Percentiles rank a stretch among this genome's conserved stretches.
phyloP scores from a whole-genome alignment of 768 basidiomycete species.

The Amanita fuliginea region DNA sequence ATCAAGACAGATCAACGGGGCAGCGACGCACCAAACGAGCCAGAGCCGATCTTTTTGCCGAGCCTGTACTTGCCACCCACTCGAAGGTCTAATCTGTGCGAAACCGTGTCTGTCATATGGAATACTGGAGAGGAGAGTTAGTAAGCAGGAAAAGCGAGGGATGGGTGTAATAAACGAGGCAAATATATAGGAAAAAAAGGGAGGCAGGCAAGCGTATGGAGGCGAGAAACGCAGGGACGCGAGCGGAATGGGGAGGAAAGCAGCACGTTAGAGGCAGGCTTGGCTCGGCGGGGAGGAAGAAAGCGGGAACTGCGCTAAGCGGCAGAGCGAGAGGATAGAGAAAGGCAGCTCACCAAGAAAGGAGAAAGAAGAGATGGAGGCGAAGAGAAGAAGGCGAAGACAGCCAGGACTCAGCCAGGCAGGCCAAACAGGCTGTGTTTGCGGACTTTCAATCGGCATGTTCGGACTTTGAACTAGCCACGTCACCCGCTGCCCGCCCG shows the following conservation, averaged over 20 bases:
- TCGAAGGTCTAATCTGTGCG: constrained; percentile 73
- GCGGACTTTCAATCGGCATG: constrained; percentile 35
- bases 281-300: background rate
- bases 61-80: constrained; percentile 95
- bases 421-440: constrained; percentile 31
- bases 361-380: background rate
- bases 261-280: background rate
- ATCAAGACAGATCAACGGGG: constrained; percentile 3
- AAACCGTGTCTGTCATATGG: constrained; percentile 60
- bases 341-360: background rate
- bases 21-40: constrained; percentile 77
- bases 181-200: constrained; percentile 9
- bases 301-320: background rate
- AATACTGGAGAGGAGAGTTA: constrained; percentile 11
- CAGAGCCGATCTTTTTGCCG: constrained; percentile 98
- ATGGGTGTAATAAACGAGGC: constrained; percentile 9
- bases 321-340: background rate
- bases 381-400: constrained; percentile 11
- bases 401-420: constrained; percentile 18
- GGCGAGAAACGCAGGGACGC: constrained; percentile 23
- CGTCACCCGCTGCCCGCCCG: background rate
- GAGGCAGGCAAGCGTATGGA: constrained; percentile 23
- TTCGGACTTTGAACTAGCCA: no score
- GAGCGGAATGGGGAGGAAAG: constrained; percentile 5
- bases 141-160: constrained; percentile 8